A percentile compares a stretch with the other conserved stretches of the same genome.
Evolutionary conservation across 2,329 filamentous ascomycete species (phyloP).

Genomic region (Hymenoscyphus occultus): DNA sequence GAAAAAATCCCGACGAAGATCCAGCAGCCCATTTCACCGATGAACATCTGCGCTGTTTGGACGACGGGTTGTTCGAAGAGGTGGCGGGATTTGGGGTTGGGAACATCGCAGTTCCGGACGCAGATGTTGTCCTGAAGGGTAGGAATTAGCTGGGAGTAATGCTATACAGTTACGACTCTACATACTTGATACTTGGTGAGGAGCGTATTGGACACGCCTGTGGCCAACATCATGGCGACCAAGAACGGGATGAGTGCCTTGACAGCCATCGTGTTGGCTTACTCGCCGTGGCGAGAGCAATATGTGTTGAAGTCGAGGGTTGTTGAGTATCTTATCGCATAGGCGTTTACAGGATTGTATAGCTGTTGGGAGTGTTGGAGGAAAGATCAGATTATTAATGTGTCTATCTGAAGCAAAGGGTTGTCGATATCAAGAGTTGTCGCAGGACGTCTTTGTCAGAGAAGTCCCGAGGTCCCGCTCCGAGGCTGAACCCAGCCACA

Average conservation of each 20-base stretch:
- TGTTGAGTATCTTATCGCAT: not conserved
- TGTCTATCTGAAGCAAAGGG: not conserved
- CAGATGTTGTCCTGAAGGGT: conserved; percentile 86
- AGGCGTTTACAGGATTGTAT: not conserved
- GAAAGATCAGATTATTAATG: not conserved
- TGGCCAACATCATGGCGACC: conserved; percentile 94
- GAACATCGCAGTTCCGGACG: conserved; percentile 78
- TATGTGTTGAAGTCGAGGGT: not conserved
- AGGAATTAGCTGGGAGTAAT: conserved; percentile 5
- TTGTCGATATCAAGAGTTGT: conserved; percentile 1
- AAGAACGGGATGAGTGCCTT: conserved; percentile 75
- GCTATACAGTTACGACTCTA: conserved; percentile 14
- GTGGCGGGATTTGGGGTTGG: conserved; percentile 61
- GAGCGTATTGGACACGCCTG: conserved; percentile 94
- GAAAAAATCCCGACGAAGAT: conserved; percentile 73
- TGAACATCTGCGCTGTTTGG: conserved; percentile 97
- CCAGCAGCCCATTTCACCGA: conserved; percentile 96
- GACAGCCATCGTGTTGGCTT: conserved; percentile 57
- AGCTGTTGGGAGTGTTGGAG: not conserved
- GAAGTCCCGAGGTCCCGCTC: not conserved
- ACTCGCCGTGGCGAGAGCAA: conserved; percentile 7
- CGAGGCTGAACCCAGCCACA: conserved; percentile 7
- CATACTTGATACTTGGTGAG: conserved; percentile 91
- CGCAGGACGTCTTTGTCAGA: conserved; percentile 5
- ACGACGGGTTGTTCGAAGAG: conserved; percentile 93